These are phyloP conservation scores for Yamagishiella unicocca DNA, from an alignment of 139 green algal genomes.

Conservation along the genomic window DNA sequence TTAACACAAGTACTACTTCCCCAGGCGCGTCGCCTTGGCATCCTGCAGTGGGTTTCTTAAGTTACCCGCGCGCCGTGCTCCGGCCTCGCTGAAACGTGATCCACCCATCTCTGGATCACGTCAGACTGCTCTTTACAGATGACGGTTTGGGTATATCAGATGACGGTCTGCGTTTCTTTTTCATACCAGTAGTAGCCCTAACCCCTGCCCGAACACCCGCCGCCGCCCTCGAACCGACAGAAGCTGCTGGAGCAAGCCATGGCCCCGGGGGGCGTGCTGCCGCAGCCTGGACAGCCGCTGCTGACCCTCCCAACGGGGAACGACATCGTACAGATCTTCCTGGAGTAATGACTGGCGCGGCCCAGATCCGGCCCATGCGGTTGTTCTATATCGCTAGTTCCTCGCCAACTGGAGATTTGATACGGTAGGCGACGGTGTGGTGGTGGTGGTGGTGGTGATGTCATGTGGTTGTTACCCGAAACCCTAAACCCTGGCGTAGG, in stretches of 20 bases:
- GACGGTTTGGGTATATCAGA: background rate
- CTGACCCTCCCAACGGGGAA: slow-evolving; percentile 39
- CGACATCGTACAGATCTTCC: slow-evolving; percentile 47
- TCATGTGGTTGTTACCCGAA: too few relatives aligned
- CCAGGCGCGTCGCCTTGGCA: too few relatives aligned
- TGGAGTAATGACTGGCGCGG: slow-evolving; percentile 2
- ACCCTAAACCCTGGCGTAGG: too few relatives aligned
- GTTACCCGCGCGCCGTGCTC: too few relatives aligned
- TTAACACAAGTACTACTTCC: too few relatives aligned
- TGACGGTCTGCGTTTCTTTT: background rate
- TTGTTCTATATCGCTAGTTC: too few relatives aligned
- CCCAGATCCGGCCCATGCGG: too few relatives aligned
- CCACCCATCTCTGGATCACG: background rate
- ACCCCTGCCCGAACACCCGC: background rate
- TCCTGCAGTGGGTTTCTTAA: too few relatives aligned
- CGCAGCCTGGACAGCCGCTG: slow-evolving; percentile 41
- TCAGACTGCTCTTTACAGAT: background rate
- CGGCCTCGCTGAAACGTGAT: too few relatives aligned
- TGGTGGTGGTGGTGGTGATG: too few relatives aligned
- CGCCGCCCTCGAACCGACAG: background rate
- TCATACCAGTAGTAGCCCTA: background rate
- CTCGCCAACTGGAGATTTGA: too few relatives aligned
- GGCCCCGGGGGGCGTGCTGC: slow-evolving; percentile 35
- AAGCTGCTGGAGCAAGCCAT: slow-evolving; percentile 47
- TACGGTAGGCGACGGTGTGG: too few relatives aligned